Percentiles rank a stretch among this genome's conserved stretches.
phyloP scores from a whole-genome alignment of 1,284 basidiomycete species.

The Apiotrichum gamsii region DNA sequence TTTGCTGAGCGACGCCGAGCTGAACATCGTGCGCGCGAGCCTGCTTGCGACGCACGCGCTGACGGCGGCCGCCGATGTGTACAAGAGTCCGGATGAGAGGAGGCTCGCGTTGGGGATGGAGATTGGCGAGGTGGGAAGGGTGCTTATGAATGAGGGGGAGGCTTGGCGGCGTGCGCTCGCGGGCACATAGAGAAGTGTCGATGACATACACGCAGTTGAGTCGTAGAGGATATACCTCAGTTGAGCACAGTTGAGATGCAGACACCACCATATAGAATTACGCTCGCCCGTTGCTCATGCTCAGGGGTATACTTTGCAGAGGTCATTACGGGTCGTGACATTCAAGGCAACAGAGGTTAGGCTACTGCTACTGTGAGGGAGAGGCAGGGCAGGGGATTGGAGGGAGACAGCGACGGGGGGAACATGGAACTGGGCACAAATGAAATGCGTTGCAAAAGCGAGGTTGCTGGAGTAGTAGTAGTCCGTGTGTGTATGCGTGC shows the following conservation, averaged over 20 bases:
- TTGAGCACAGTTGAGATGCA: too few species aligned
- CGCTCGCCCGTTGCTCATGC: too few species aligned
- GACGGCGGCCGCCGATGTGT: constrained; percentile 31
- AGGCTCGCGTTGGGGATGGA: constrained; percentile 46
- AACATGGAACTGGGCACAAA: too few species aligned
- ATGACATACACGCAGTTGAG: too few species aligned
- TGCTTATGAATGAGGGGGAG: constrained; percentile 47
- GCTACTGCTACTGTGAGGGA: not conserved
- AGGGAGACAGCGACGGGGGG: too few species aligned
- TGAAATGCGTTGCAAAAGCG: too few species aligned
- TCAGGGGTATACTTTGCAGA: too few species aligned
- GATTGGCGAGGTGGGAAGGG: constrained; percentile 46
- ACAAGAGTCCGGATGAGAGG: constrained; percentile 35
- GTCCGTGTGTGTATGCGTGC: too few species aligned
- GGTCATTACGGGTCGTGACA: constrained; percentile 6
- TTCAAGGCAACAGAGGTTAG: not conserved
- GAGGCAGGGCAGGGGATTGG: not conserved
- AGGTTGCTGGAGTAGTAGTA: too few species aligned
- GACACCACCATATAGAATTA: too few species aligned
- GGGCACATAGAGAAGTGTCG: constrained; percentile 16
- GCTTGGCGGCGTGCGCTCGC: constrained; percentile 44
- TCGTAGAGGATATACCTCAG: too few species aligned
- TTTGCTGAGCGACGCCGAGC: constrained; percentile 38
- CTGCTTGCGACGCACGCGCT: constrained; percentile 41
- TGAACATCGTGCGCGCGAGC: constrained; percentile 35